Conservation (phyloP, 2,329 filamentous ascomycete species). For the Hypoxylon sp. region DNA sequence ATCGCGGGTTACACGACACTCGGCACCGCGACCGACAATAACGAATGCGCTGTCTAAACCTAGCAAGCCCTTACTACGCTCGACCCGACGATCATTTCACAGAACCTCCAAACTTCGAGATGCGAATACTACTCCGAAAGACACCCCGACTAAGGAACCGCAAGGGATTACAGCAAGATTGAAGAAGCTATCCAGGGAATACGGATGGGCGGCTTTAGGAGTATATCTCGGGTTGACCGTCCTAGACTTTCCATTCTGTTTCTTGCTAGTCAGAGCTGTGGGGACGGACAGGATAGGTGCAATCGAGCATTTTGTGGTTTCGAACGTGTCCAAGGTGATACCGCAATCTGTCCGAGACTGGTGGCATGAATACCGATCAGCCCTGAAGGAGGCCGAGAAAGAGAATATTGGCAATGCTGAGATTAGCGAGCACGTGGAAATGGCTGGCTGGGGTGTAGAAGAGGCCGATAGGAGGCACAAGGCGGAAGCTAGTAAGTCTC, state of each 20-base stretch:
- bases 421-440: conserved; percentile 61
- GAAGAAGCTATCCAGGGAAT: conserved; percentile 88
- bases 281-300: conserved; percentile 88
- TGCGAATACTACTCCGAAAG: conserved; percentile 35
- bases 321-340: conserved; percentile 67
- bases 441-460: conserved; percentile 70
- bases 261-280: conserved; percentile 83
- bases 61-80: conserved; percentile 32
- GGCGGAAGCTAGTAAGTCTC: conserved; percentile 78
- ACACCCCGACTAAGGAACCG: conserved; percentile 34
- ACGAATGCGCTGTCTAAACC: conserved; percentile 25
- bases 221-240: conserved; percentile 87
- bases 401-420: conserved; percentile 58
- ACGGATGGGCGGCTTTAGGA: conserved; percentile 93
- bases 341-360: conserved; percentile 68
- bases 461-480: conserved; percentile 71
- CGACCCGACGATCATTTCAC: conserved; percentile 45
- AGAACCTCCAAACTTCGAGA: conserved; percentile 44
- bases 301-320: conserved; percentile 75
- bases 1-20: conserved; percentile 22
- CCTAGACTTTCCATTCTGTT: conserved; percentile 95
- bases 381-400: conserved; percentile 60
- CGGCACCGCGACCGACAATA: conserved; percentile 33
- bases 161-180: conserved; percentile 75
- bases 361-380: conserved; percentile 63